Base-by-base conservation (phyloP, 106 monocot genomes). In the Dendrobium catenatum region DNA sequence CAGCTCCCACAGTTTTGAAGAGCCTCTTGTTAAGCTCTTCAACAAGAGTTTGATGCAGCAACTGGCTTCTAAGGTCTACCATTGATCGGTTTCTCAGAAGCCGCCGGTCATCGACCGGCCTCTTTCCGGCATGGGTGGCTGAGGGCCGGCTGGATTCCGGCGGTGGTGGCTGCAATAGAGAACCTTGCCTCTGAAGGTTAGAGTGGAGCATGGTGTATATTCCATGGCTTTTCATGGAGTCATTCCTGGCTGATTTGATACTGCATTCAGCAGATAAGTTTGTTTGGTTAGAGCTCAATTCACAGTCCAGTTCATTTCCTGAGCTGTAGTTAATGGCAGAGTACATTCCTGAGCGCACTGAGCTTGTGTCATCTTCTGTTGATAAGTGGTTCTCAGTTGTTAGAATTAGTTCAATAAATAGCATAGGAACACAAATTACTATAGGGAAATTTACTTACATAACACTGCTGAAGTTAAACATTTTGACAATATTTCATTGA, bases 241-340 rank as follows among this genome's bases (percentile, higher is more conserved):
- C 11, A 27, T 68, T 18, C 13, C 68, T 68, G 10, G 26, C 11
- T 68, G 68, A 27, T 31, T 68, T 68, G 68, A 58, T 58, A 58
- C 24, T 6, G n/a, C 8, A 24, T 66, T 66, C 8, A 10, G 22
- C 26, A 24, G 64, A 66, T 58, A 58, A 3, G 17, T 55, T 55
- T 55, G 17, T 55, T 0, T 55, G 3, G 55, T 40, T 33, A 16
- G 16, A 16, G 37, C 72, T 72, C 16, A 40, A 40, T 5, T 72
- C 72, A 19, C 20, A 17, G 27, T 85, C 94, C 17, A 55, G 84
- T 76, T 94, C 94, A 19, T 86, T 81, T 68, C 84, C 84, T 17
- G 89, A 92, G 61, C 70, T 78, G 80, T 89, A 97, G 82, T 85
- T 94, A 78, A 89, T 74, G 54, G 85, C 42, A 26, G 96, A 97